Evolutionary conservation across 139 green algal genomes (phyloP).

Genomic region (Chlamydomonas incerta): DNA sequence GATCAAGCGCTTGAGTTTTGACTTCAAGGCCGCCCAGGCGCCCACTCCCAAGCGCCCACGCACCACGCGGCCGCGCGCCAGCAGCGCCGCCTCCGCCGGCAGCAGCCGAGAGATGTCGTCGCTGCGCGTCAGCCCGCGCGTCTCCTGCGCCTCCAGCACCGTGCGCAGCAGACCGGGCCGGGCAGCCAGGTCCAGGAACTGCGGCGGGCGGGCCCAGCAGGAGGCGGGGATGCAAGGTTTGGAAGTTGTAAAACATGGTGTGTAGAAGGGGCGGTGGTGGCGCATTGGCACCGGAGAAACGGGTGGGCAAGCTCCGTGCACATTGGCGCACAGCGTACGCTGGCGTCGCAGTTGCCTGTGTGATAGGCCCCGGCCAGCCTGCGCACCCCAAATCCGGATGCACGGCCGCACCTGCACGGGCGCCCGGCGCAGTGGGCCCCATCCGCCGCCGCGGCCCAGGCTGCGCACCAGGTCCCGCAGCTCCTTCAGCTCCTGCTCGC

Average conservation of each 20-base stretch:
- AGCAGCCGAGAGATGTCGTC: constrained; percentile 89
- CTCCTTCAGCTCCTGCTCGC: constrained; percentile 75
- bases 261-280: too few species aligned
- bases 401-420: constrained; percentile 52
- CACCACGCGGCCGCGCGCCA: not conserved
- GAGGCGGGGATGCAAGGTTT: not conserved
- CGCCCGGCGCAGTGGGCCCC: constrained; percentile 83
- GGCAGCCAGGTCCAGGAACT: constrained; percentile 68
- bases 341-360: too few species aligned
- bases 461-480: constrained; percentile 84
- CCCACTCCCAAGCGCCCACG: too few species aligned
- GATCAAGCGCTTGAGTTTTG: too few species aligned
- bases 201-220: constrained; percentile 55
- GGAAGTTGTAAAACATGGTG: too few species aligned
- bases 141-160: constrained; percentile 89
- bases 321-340: too few species aligned
- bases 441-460: constrained; percentile 86
- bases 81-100: constrained; percentile 64
- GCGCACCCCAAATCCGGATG: too few species aligned
- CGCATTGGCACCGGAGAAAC: too few species aligned
- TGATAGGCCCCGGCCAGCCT: too few species aligned
- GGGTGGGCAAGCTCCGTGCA: too few species aligned
- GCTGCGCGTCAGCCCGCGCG: constrained; percentile 83
- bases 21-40: too few species aligned
- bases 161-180: constrained; percentile 85